Evolutionary conservation across 805 yeast species (phyloP).

Genomic region (Ascoidea rubescens): DNA sequence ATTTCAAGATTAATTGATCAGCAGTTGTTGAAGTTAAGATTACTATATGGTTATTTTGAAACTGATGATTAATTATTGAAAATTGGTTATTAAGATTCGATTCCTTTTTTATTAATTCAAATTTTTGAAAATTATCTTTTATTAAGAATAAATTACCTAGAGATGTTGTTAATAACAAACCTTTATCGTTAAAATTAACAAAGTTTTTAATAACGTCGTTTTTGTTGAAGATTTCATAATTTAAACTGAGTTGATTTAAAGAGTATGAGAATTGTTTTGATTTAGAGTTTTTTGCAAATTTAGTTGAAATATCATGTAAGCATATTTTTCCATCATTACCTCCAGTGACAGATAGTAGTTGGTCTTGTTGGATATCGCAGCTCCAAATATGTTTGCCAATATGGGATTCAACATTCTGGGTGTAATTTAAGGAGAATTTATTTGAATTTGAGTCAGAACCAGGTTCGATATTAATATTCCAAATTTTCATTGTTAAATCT

Average conservation of each 20-base stretch:
- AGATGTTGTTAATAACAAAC: constrained; percentile 43
- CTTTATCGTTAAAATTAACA: constrained; percentile 25
- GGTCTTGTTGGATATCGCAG: constrained; percentile 35
- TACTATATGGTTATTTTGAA: constrained; percentile 18
- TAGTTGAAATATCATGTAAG: constrained; percentile 35
- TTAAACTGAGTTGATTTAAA: background rate
- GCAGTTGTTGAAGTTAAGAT: constrained; percentile 26
- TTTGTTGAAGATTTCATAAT: constrained; percentile 15
- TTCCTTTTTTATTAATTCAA: background rate
- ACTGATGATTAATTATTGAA: constrained; percentile 25
- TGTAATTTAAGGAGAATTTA: constrained; percentile 23
- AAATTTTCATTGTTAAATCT: constrained; percentile 72
- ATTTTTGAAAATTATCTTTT: constrained; percentile 19
- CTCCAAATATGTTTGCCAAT: constrained; percentile 85
- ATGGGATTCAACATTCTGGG: constrained; percentile 50
- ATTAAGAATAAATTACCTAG: constrained; percentile 34
- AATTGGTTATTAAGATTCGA: constrained; percentile 11
- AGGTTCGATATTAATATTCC: constrained; percentile 34
- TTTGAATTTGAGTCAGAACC: constrained; percentile 14
- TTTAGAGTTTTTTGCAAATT: background rate
- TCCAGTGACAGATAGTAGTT: constrained; percentile 56
- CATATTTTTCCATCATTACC: constrained; percentile 88
- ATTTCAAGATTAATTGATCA: constrained; percentile 27
- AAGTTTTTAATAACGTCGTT: constrained; percentile 53
- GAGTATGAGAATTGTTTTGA: background rate